phyloP scores from a whole-genome alignment of 345 rosid species.

The Lenwebbia sp. region DNA sequence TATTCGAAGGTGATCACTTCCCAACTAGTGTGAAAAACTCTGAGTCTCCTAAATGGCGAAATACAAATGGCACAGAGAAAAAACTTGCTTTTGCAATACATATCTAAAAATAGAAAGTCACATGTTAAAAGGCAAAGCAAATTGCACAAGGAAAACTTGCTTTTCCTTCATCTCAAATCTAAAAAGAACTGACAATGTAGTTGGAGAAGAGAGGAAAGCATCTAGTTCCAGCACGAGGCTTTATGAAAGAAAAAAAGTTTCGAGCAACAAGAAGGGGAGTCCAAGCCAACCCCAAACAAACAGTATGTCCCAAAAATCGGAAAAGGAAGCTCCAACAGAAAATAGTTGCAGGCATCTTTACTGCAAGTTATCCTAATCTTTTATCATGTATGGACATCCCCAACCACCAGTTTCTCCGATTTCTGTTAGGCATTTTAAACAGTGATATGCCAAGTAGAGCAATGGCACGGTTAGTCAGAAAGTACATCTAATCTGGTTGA shows the following conservation, averaged over 20 bases:
- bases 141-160: neutral
- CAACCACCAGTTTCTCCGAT: neutral
- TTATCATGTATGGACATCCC: neutral
- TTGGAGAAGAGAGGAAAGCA: neutral
- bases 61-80: neutral
- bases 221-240: neutral
- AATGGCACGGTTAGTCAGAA: neutral
- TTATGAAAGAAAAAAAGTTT: neutral
- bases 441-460: neutral
- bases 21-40: neutral
- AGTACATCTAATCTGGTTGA: neutral
- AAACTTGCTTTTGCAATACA: neutral
- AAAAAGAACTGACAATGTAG: neutral
- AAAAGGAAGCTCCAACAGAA: neutral
- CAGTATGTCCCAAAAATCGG: neutral
- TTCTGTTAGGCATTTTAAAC: neutral
- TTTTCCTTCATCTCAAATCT: neutral
- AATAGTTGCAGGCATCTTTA: neutral
- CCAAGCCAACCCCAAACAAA: neutral
- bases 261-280: neutral
- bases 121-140: neutral
- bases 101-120: neutral
- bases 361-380: neutral
- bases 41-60: neutral
- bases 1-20: neutral